Evolutionary conservation across 768 basidiomycete species (phyloP).

Genomic region (Termitomyces sp.): DNA sequence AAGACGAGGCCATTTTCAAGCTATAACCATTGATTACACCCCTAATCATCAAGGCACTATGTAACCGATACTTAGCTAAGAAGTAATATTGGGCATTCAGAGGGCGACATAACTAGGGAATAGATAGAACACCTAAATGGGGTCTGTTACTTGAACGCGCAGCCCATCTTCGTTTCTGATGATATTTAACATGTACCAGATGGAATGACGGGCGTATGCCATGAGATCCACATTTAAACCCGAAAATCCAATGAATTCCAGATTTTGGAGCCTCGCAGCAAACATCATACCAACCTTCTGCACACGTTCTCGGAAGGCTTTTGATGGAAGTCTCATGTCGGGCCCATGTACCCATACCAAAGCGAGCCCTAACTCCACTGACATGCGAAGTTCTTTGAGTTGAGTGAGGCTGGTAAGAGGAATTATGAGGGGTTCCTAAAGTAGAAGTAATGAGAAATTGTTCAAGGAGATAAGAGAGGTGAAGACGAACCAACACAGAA

Average conservation of each 20-base stretch:
- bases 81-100: too few species aligned
- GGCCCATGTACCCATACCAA: background rate
- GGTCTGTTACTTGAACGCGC: background rate
- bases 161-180: background rate
- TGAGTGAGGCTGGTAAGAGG: background rate
- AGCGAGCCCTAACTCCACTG: background rate
- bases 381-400: background rate
- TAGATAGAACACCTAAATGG: background rate
- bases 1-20: conserved; percentile 50
- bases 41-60: too few species aligned
- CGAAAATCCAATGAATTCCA: background rate
- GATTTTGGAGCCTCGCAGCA: background rate
- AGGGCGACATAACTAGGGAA: background rate
- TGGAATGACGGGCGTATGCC: background rate
- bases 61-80: too few species aligned
- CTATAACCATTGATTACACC: conserved; percentile 59
- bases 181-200: background rate
- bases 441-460: background rate
- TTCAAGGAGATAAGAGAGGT: background rate
- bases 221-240: background rate
- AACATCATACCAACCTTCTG: background rate
- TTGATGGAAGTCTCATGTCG: background rate
- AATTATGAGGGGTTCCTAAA: background rate
- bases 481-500: background rate
- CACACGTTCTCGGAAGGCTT: background rate